Evolutionary conservation across 352 stramenopile species (phyloP), one percentile per base, ranked within the genome.

Genomic region (Phytophthora crassamura): DNA sequence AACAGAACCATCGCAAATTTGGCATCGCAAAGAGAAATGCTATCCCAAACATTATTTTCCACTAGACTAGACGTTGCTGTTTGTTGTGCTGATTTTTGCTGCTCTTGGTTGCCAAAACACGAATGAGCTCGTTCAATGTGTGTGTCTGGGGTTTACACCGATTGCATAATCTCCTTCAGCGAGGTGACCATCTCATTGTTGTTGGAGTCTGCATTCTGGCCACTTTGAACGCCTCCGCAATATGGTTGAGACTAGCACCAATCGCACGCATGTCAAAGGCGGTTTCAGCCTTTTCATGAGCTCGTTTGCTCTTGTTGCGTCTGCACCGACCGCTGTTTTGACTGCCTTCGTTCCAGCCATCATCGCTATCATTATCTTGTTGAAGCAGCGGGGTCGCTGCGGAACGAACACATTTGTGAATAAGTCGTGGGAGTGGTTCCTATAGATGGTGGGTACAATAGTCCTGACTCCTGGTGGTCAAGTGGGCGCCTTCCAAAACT

Each of bases 191-290:
- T 47, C 22, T 16, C 3, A 14, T 12, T 6, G 20, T 20, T 36
- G 20, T 36, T 28, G 22, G 5, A 5, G 7, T 51, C 18, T n/a
- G n/a, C 32, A 16, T 56, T 30, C 34, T 56, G 6, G 48, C 15
- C 4, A 42, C 34, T 14, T 56, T 45, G 18, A 56, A 56, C 2
- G 48, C 48, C 8, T 56, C 48, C 10, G 48, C 48, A 56, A 56
- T 56, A 20, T 45, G 43, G 34, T 56, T 34, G 9, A 56, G 34
- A 3, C 48, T 34, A n/a, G 33, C 18, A 45, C 48, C 48, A 7
- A 45, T 56, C 14, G 32, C 15, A 12, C 18, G 9, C 34, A 56
- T 45, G 7, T 34, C 48, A 8, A 45, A 33, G 6, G 34, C 48
- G n/a, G 33, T 32, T 55, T n/a, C 30, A 20, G 33, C n/a, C 20